A percentile compares a stretch with the other conserved stretches of the same genome.
phyloP scores from a whole-genome alignment of 345 rosid genomes.

The Euclidium syriacum region DNA sequence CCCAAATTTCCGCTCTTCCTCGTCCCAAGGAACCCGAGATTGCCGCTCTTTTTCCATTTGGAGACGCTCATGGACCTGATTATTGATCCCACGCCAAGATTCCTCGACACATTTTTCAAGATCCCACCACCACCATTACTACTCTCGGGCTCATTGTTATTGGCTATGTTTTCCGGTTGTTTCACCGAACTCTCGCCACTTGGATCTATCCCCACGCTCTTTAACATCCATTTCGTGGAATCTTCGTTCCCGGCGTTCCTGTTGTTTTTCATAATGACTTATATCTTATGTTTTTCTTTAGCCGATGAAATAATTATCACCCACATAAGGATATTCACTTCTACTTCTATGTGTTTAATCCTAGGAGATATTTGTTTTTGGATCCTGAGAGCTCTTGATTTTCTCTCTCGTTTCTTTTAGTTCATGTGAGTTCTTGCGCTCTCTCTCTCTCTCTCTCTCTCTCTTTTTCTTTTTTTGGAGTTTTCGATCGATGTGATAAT shows the following conservation, averaged over 20 bases:
- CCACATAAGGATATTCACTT: background rate
- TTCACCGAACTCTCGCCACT: slow-evolving; percentile 30
- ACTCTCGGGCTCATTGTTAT: slow-evolving; percentile 1
- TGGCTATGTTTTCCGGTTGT: slow-evolving; percentile 8
- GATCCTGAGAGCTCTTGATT: slow-evolving; percentile 1
- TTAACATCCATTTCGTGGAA: slow-evolving; percentile 46
- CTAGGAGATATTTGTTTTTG: background rate
- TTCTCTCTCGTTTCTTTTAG: background rate
- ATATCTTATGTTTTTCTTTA: background rate
- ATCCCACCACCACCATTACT: slow-evolving; percentile 12
- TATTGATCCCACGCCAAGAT: slow-evolving; percentile 29
- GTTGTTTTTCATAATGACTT: slow-evolving; percentile 23
- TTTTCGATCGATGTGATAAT: background rate
- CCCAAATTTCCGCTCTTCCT: slow-evolving; percentile 28
- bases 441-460: background rate
- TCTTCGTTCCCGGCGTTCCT: slow-evolving; percentile 16
- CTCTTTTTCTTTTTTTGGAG: background rate
- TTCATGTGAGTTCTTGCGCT: slow-evolving; percentile 14
- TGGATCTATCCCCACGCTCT: slow-evolving; percentile 42
- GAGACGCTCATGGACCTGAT: slow-evolving; percentile 36
- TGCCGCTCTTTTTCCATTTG: slow-evolving; percentile 34
- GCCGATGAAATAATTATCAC: background rate
- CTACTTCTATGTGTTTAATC: background rate
- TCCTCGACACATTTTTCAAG: slow-evolving; percentile 20
- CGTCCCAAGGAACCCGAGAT: background rate